A percentile compares a stretch with the other conserved stretches of the same genome.
phyloP scores from a whole-genome alignment of 2,329 filamentous ascomycete genomes.

The Chaetomiaceae sp. region DNA sequence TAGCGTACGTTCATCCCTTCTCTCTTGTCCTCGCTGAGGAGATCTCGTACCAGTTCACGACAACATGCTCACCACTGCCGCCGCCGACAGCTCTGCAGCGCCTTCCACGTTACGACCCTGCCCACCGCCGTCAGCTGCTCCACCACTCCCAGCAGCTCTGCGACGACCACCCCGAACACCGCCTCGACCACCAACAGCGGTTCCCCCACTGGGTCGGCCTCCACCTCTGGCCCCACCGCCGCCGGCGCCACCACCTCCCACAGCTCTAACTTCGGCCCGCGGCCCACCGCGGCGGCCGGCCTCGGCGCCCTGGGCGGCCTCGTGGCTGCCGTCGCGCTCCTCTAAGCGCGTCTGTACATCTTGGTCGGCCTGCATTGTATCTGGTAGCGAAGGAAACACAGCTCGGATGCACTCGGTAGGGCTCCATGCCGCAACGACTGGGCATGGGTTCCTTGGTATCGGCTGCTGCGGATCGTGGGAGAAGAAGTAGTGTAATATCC shows the following conservation, averaged over 20 bases:
- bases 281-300: conserved; percentile 22
- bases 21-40: no score
- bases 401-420: no score
- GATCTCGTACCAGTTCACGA: no score
- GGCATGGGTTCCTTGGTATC: no score
- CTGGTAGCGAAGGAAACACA: no score
- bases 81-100: conserved; percentile 25
- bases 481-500: no score
- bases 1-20: conserved; percentile 19
- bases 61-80: no score
- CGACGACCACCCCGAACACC: conserved; percentile 2
- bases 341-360: conserved; percentile 15
- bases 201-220: no score
- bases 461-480: no score
- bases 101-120: conserved; percentile 28
- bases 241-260: conserved; percentile 7
- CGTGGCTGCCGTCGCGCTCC: conserved; percentile 23
- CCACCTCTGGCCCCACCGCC: conserved; percentile 9
- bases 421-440: no score
- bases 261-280: conserved; percentile 19
- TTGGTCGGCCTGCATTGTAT: no score
- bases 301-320: conserved; percentile 26
- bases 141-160: conserved; percentile 1
- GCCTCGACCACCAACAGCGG: conserved; percentile 6
- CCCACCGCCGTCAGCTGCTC: conserved; percentile 29